A percentile compares a stretch with the other conserved stretches of the same genome.
Conservation (phyloP, 495 filamentous ascomycete species). For the Tuber brumale region DNA sequence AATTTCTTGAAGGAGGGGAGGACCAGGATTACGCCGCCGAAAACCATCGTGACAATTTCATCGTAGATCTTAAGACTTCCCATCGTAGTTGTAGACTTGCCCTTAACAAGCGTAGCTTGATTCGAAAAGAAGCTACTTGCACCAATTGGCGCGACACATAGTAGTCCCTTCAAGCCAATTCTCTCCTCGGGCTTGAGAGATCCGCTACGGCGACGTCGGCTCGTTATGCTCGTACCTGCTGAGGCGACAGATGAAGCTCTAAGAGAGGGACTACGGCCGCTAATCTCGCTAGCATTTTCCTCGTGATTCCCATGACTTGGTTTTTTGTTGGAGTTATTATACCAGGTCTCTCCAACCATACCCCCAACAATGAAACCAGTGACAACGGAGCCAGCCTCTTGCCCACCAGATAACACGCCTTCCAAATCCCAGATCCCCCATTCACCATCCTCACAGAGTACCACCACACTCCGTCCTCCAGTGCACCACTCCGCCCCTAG, state of each 20-base stretch:
- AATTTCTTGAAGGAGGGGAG: slow-evolving; percentile 22
- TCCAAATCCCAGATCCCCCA: slow-evolving; percentile 93
- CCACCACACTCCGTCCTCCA: slow-evolving; percentile 68
- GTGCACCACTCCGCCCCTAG: slow-evolving; percentile 78
- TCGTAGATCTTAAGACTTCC: slow-evolving; percentile 31
- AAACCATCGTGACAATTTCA: slow-evolving; percentile 30
- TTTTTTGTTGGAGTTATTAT: slow-evolving; percentile 18
- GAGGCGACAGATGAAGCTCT: slow-evolving; percentile 21
- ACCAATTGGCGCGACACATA: slow-evolving; percentile 21
- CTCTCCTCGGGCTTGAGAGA: slow-evolving; percentile 1
- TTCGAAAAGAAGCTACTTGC: slow-evolving; percentile 27
- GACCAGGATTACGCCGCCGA: slow-evolving; percentile 16
- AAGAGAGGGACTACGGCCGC: slow-evolving; percentile 19
- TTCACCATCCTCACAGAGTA: slow-evolving; percentile 73
- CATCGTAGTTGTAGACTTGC: slow-evolving; percentile 25
- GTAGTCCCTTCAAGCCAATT: slow-evolving; percentile 13
- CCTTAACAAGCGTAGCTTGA: slow-evolving; percentile 13
- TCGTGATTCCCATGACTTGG: slow-evolving; percentile 14
- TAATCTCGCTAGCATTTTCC: slow-evolving; percentile 20
- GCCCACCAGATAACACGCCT: slow-evolving; percentile 42
- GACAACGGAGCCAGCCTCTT: slow-evolving; percentile 15
- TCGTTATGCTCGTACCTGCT: slow-evolving; percentile 9
- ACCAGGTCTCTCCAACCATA: slow-evolving; percentile 31
- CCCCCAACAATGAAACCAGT: slow-evolving; percentile 30
- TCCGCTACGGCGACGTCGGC: slow-evolving; percentile 14